Conservation (phyloP, 78 protist species). For the Mastigamoeba balamuthi region DNA sequence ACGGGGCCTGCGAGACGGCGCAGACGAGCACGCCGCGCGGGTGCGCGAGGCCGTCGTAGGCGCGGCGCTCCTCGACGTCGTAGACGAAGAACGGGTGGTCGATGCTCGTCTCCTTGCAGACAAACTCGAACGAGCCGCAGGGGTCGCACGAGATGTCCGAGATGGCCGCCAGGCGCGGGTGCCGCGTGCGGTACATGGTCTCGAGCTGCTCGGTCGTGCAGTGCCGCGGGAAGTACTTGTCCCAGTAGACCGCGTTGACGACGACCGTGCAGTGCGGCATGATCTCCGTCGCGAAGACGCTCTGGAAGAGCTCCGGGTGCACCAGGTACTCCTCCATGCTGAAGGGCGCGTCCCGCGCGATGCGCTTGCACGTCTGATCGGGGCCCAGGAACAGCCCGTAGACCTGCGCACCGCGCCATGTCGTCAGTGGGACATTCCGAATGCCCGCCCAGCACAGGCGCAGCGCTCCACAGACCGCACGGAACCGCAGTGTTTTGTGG, state of each 20-base stretch:
- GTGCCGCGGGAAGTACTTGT: slow-evolving; percentile 66
- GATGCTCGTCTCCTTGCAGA: slow-evolving; percentile 63
- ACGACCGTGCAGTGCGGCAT: slow-evolving; percentile 45
- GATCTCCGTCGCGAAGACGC: background rate
- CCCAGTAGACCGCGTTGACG: slow-evolving; percentile 87
- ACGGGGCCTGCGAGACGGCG: too few species aligned
- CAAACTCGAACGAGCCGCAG: slow-evolving; percentile 65
- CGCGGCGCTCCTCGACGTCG: too few species aligned
- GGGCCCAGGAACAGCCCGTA: background rate
- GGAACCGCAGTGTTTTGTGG: too few species aligned
- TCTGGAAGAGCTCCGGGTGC: background rate
- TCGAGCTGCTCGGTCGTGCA: slow-evolving; percentile 58
- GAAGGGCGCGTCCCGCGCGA: background rate
- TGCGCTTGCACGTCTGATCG: background rate
- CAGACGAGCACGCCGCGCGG: too few species aligned
- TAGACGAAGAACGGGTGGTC: slow-evolving; percentile 73
- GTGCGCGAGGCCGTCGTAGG: too few species aligned
- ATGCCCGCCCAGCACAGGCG: background rate
- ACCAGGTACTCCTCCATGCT: background rate
- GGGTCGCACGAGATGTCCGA: slow-evolving; percentile 84
- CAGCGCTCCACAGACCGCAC: too few species aligned
- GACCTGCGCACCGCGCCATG: background rate
- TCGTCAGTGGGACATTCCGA: slow-evolving; percentile 44
- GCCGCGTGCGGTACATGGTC: background rate
- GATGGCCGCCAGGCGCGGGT: slow-evolving; percentile 39